Evolutionary conservation across 371 early-diverging fungal species (phyloP), one percentile per base, ranked within the genome.

Genomic region (Rhizopus arrhizus): DNA sequence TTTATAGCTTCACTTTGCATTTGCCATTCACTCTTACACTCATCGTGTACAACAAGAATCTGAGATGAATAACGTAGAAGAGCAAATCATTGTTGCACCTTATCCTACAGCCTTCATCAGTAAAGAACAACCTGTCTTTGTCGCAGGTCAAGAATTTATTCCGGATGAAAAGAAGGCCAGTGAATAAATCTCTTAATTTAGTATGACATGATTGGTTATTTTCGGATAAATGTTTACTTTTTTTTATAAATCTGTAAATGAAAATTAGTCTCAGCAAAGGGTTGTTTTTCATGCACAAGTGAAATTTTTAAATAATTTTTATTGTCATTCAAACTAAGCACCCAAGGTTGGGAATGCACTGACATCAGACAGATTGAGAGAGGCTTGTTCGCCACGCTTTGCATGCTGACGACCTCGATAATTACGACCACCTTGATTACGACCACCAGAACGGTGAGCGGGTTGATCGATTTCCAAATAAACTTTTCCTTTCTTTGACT

Each of bases 291-390:
- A 22, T 22, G 22, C 22, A 22, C 22, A 22, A 22, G 22, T 22
- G 22, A 22, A 22, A 22, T 22, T 22, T 22, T 22, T 22, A 22
- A 22, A 22, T 36, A 9, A 11, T 36, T 36, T 36, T 11, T 11
- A 9, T 36, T 36, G 11, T 36, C 11, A 9, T 36, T 36, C 11
- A 9, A 36, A 46, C 80, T 78, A 73, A 61, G 81, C 73, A 42
- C 88, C 87, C 45, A 91, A 82, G 36, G 83, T 80, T 41, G 93
- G 93, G 85, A 92, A 92, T 40, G 89, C 89, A 62, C 70, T 80
- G 51, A 77, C 66, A 77, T 92, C 91, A 35, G 80, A 77, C 47
- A 90, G 69, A 62, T 90, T 88, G 67, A 91, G 82, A 61, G 69
- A 72, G 34, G 72, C 69, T 58, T 86, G 70, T 33, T 60, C 64